Evolutionary conservation across 202 grass and related monocot genomes (phyloP).

Genomic region (Zizania palustris): DNA sequence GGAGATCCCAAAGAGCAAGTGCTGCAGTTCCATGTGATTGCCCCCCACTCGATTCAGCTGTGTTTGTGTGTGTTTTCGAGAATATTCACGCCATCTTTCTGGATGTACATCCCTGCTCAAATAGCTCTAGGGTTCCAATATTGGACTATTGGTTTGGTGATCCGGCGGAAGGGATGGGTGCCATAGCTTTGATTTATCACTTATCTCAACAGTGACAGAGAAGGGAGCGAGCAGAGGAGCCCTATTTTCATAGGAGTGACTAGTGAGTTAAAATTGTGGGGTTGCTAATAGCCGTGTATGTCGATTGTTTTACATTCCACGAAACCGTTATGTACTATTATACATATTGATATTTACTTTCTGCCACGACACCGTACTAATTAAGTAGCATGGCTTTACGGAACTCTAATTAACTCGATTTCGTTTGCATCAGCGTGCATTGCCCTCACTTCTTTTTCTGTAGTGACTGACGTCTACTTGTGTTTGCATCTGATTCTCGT

Average conservation of each 20-base stretch:
- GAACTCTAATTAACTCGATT: not conserved
- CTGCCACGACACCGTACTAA: not conserved
- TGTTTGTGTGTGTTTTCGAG: conserved; percentile 9
- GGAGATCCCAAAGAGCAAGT: conserved; percentile 73
- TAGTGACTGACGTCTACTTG: not conserved
- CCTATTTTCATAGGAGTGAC: conserved; percentile 28
- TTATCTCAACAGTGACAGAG: conserved; percentile 12
- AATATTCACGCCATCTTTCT: conserved; percentile 33
- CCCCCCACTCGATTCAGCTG: not conserved
- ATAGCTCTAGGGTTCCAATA: conserved; percentile 39
- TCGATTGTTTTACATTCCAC: conserved; percentile 29
- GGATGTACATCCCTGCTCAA: conserved; percentile 52
- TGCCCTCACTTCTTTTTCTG: not conserved
- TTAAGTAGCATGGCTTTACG: not conserved
- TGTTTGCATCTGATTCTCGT: not conserved
- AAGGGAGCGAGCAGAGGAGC: not conserved
- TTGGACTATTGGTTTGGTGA: conserved; percentile 36
- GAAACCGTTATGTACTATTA: not conserved
- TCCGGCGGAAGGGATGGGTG: not conserved
- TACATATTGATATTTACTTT: not conserved
- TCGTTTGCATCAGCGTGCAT: not conserved
- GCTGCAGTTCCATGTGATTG: conserved; percentile 56
- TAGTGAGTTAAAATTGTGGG: conserved; percentile 7
- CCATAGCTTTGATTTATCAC: conserved; percentile 38
- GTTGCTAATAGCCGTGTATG: conserved; percentile 25